Evolutionary conservation across 2,329 filamentous ascomycete genomes (phyloP), one percentile per base, ranked within the genome.

Genomic region (Colletotrichum sp.): DNA sequence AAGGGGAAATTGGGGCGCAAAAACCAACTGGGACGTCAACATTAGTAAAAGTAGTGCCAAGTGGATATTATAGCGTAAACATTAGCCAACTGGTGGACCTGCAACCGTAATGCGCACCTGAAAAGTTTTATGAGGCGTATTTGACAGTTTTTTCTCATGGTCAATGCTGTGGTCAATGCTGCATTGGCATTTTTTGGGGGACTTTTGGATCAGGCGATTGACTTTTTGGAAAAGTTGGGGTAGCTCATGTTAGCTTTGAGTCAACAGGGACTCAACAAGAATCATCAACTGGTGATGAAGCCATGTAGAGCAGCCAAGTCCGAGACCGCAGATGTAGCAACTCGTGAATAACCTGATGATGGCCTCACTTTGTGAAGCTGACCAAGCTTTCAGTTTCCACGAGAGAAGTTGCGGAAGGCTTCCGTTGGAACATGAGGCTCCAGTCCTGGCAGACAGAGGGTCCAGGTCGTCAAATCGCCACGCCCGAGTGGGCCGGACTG

Each of bases 41-140:
- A 60, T 68, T 72, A 64, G 63, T 72, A 68, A 65, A 69, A 60
- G 18, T 5, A 9, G 48, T 65, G 57, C 68, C 69, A 36, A 68
- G 73, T 75, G 73, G 70, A 65, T 28, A 64, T 65, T 52, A 73
- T 75, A 62, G 66, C 73, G 73, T 75, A 75, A 75, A 68, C 48
- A 59, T 75, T 75, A 73, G 73, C 70, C 57, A 75, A 75, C 64
- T 7, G 52, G 73, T 75, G 73, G 73, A 68, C 39, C 24, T 73
- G 57, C 30, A 22, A 28, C 39, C 26, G 69, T 18, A 48, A 63
- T 68, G 68, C 62, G 39, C 63, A 57, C 63, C 62, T 68, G 57
- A 73, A 75, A 72, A 75, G 9, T 73, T 75, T 73, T 55, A 75
- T 28, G 59, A 75, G 73, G 64, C 70, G 57, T 36, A 62, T 52